A percentile compares a stretch with the other conserved stretches of the same genome.
These are phyloP conservation scores for Auriscalpium orientale DNA, from an alignment of 768 basidiomycete genomes.

Conservation along the genomic window DNA sequence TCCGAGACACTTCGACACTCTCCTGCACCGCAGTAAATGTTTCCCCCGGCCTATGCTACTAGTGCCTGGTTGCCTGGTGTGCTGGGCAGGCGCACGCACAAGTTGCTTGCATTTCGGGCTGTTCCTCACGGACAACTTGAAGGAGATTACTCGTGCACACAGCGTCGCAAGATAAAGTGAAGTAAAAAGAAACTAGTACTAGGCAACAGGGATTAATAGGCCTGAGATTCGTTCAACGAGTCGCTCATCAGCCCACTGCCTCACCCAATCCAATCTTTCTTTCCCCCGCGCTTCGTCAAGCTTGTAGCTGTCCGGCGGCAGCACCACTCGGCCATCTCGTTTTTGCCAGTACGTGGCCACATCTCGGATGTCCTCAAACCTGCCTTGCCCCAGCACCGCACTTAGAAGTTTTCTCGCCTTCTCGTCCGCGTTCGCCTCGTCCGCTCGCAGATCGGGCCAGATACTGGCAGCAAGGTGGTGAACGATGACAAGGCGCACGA, in stretches of 20 bases:
- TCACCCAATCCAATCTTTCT: constrained; percentile 18
- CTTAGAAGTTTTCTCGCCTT: constrained; percentile 37
- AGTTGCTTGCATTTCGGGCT: neutral
- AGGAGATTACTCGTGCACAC: too few species aligned
- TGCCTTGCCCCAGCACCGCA: constrained; percentile 45
- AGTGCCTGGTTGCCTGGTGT: neutral
- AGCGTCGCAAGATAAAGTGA: too few species aligned
- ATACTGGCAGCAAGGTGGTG: constrained; percentile 74
- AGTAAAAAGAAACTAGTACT: too few species aligned
- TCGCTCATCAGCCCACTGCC: constrained; percentile 12
- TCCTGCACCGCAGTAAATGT: too few species aligned
- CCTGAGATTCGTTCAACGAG: constrained; percentile 16
- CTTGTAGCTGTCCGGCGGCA: constrained; percentile 48
- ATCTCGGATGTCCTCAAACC: constrained; percentile 38
- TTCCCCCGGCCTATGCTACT: too few species aligned
- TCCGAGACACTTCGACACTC: neutral
- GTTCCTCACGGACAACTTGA: neutral
- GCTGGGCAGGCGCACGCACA: neutral
- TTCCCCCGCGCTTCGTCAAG: constrained; percentile 10
- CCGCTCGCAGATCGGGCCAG: constrained; percentile 52
- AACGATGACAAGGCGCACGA: constrained; percentile 59
- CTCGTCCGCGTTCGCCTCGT: constrained; percentile 23
- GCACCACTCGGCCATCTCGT: constrained; percentile 25
- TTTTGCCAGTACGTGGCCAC: constrained; percentile 53
- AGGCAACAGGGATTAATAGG: constrained; percentile 5